Conservation (phyloP, 2,329 filamentous ascomycete species). For the Xylariaceae sp. region DNA sequence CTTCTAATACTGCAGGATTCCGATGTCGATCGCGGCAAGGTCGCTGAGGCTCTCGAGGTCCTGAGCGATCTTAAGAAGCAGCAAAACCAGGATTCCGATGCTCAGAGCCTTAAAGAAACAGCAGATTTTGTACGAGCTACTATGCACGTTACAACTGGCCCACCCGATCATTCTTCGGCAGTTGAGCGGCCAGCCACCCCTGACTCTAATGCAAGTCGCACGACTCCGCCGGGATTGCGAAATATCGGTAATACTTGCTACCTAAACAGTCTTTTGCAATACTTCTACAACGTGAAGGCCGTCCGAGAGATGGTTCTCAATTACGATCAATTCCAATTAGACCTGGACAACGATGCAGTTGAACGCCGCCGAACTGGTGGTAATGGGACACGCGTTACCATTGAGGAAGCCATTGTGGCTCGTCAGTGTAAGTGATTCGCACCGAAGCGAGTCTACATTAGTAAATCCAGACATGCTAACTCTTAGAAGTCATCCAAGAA, state of each 20-base stretch:
- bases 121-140: slow-evolving; percentile 25
- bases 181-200: background rate
- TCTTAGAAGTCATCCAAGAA: slow-evolving; percentile 62
- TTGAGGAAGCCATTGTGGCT: slow-evolving; percentile 57
- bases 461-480: slow-evolving; percentile 14
- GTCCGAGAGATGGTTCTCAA: slow-evolving; percentile 75
- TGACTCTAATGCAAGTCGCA: slow-evolving; percentile 31
- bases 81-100: slow-evolving; percentile 21
- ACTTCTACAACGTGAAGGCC: slow-evolving; percentile 82
- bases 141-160: background rate
- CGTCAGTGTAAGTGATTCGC: slow-evolving; percentile 63
- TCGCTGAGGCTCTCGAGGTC: slow-evolving; percentile 28
- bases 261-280: slow-evolving; percentile 92
- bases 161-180: background rate
- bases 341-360: slow-evolving; percentile 58
- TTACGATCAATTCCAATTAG: slow-evolving; percentile 65
- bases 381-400: slow-evolving; percentile 44
- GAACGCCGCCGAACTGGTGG: slow-evolving; percentile 70
- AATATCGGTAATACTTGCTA: slow-evolving; percentile 99
- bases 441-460: background rate
- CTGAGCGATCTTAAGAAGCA: slow-evolving; percentile 26
- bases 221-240: slow-evolving; percentile 76
- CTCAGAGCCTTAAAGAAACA: slow-evolving; percentile 22
- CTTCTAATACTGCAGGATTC: slow-evolving; percentile 18
- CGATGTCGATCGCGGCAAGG: slow-evolving; percentile 19